Conservation (phyloP, 2,329 filamentous ascomycete species). For the Phialocephala sp. region DNA sequence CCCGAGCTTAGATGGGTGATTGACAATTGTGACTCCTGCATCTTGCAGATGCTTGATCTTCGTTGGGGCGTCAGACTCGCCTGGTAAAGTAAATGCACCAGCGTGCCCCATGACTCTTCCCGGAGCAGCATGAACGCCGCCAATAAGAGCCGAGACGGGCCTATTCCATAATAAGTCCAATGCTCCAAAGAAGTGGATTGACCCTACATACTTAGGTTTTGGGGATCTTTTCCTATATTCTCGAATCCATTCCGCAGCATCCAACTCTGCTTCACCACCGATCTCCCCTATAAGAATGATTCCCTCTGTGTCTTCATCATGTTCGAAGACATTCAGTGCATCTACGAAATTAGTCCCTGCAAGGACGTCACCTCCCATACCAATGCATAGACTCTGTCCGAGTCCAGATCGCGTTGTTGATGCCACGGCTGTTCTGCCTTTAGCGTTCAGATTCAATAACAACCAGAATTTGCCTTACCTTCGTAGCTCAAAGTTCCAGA, state of each 20-base stretch:
- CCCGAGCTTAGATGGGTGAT: slow-evolving; percentile 79
- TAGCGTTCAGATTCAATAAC: slow-evolving; percentile 4
- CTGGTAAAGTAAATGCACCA: slow-evolving; percentile 72
- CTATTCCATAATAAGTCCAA: slow-evolving; percentile 44
- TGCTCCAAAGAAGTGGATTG: background rate
- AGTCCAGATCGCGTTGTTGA: slow-evolving; percentile 72
- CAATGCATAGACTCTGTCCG: slow-evolving; percentile 75
- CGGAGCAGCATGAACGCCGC: slow-evolving; percentile 65
- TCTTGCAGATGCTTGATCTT: slow-evolving; percentile 71
- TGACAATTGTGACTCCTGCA: slow-evolving; percentile 72
- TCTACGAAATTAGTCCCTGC: slow-evolving; percentile 78
- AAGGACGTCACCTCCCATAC: slow-evolving; percentile 75
- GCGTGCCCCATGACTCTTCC: slow-evolving; percentile 80
- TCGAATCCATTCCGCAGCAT: slow-evolving; percentile 75
- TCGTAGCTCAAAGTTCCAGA: slow-evolving; percentile 79
- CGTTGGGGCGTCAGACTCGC: slow-evolving; percentile 66
- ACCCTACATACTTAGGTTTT: slow-evolving; percentile 66
- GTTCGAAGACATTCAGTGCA: slow-evolving; percentile 67
- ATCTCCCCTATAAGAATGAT: slow-evolving; percentile 73
- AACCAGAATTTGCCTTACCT: slow-evolving; percentile 38
- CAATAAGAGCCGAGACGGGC: slow-evolving; percentile 75
- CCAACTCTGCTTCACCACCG: slow-evolving; percentile 68
- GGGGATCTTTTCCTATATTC: slow-evolving; percentile 63
- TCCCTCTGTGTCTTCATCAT: slow-evolving; percentile 68
- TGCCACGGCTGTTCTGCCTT: slow-evolving; percentile 58